Conservation (phyloP, 345 rosid genomes). For the Physaria fendleri region DNA sequence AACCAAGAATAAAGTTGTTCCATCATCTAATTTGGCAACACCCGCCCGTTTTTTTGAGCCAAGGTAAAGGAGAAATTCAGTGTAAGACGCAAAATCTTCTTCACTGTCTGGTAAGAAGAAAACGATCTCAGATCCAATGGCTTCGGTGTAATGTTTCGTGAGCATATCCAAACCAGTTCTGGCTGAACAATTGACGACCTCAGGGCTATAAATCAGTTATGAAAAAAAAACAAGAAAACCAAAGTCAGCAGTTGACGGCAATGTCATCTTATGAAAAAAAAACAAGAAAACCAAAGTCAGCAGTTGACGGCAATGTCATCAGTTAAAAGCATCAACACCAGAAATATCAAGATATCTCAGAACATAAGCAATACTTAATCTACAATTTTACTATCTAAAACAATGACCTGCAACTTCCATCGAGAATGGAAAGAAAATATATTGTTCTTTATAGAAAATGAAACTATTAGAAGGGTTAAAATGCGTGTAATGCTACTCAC, state of each 20-base stretch:
- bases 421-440: too few species aligned
- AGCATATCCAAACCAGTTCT: constrained; percentile 97
- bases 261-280: too few species aligned
- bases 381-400: constrained; percentile 7
- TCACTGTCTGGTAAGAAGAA: constrained; percentile 94
- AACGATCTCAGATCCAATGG: constrained; percentile 72
- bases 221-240: constrained; percentile 21
- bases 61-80: constrained; percentile 89
- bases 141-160: constrained; percentile 68
- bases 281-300: constrained; percentile 24
- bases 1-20: constrained; percentile 78
- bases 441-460: too few species aligned
- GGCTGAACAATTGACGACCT: constrained; percentile 88
- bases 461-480: constrained; percentile 11
- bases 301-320: not conserved
- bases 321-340: constrained; percentile 7
- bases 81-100: constrained; percentile 90
- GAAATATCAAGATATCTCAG: constrained; percentile 6
- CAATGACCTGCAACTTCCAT: too few species aligned
- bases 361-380: not conserved
- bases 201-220: constrained; percentile 59
- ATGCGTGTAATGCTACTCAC: constrained; percentile 33
- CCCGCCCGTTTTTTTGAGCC: constrained; percentile 93
- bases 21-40: constrained; percentile 88
- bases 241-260: constrained; percentile 13